Conservation (phyloP, 108 stramenopile genomes). For the Nannochloropsis salina region DNA sequence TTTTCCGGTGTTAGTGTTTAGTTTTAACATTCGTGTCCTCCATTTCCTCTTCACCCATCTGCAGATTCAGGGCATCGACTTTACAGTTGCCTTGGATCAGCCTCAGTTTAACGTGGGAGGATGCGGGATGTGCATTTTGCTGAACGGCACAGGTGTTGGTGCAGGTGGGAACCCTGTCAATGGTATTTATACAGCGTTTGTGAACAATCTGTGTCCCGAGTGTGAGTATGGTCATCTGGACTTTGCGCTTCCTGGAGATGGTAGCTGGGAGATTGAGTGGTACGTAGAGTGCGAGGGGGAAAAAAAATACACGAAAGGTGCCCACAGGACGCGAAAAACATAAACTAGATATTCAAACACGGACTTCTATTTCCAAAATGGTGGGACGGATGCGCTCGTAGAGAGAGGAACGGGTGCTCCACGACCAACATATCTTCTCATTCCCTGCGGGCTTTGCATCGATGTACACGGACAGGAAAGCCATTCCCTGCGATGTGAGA, state of each 20-base stretch:
- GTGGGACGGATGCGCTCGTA: not conserved
- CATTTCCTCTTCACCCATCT: not conserved
- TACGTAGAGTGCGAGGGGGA: not conserved
- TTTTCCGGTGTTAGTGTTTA: not conserved
- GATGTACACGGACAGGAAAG: not conserved
- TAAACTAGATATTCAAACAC: too few species aligned
- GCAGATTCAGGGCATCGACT: not conserved
- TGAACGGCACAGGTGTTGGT: not conserved
- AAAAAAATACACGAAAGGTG: not conserved
- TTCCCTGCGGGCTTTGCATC: too few species aligned
- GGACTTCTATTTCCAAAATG: too few species aligned
- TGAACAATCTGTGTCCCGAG: not conserved
- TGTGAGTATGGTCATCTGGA: not conserved
- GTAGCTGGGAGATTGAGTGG: conserved; percentile 7
- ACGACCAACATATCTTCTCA: not conserved
- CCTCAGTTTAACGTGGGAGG: not conserved
- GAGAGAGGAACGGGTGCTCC: not conserved
- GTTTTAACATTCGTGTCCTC: not conserved
- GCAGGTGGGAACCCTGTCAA: not conserved
- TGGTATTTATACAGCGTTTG: conserved; percentile 8
- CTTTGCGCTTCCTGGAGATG: not conserved
- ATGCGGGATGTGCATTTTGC: conserved; percentile 3
- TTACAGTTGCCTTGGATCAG: conserved; percentile 2
- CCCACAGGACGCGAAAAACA: too few species aligned
- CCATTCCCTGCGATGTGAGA: not conserved